Evolutionary conservation across 177 flowering plant genomes (phyloP).

Genomic region (Vitis hybrid): DNA sequence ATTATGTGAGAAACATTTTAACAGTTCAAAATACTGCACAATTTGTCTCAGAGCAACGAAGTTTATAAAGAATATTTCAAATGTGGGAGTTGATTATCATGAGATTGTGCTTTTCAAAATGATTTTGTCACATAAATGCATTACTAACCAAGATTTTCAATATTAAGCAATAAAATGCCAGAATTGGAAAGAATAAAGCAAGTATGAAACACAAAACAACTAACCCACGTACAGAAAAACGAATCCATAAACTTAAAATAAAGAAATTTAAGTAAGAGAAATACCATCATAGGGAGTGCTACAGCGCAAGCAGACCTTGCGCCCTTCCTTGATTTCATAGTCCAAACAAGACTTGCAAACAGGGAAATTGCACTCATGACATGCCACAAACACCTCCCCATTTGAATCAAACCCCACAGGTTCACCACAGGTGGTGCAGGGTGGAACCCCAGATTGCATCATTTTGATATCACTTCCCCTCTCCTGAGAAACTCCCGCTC

Average conservation of each 20-base stretch:
- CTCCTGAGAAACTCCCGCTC: not conserved
- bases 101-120: too few species aligned
- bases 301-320: constrained; percentile 67
- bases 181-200: too few species aligned
- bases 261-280: not conserved
- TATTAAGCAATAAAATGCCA: too few species aligned
- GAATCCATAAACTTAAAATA: not conserved
- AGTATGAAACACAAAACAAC: too few species aligned
- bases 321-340: constrained; percentile 66
- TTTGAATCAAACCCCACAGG: constrained; percentile 48
- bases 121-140: too few species aligned
- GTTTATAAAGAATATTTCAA: too few species aligned
- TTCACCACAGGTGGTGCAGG: constrained; percentile 76
- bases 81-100: too few species aligned
- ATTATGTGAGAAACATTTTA: too few species aligned
- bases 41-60: too few species aligned
- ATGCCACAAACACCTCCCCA: constrained; percentile 73
- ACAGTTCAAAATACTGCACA: too few species aligned
- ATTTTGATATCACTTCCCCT: constrained; percentile 28
- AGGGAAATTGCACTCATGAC: constrained; percentile 75
- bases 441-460: constrained; percentile 77
- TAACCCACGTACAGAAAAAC: too few species aligned
- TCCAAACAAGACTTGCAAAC: constrained; percentile 66
- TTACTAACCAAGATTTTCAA: too few species aligned
- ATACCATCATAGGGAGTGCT: constrained; percentile 49